Conservation (phyloP, 352 stramenopile species). For the Phytophthora cryptogea region DNA sequence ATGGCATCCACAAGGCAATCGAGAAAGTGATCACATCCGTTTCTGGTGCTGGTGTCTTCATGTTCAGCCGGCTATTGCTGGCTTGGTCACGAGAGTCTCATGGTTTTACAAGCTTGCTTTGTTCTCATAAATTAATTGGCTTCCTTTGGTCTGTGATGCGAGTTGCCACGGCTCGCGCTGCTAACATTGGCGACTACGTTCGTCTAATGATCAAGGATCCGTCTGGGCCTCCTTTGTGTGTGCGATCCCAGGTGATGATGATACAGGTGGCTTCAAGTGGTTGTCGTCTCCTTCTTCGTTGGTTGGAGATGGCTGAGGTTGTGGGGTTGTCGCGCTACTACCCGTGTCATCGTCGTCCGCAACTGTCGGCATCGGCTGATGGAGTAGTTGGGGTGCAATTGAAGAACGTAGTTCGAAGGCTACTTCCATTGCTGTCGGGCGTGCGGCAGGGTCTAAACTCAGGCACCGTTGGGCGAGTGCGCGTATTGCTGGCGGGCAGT, state of each 20-base stretch:
- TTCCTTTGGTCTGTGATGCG: conserved; percentile 18
- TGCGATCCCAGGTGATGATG: conserved; percentile 6
- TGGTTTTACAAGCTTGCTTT: conserved; percentile 20
- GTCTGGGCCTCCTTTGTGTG: conserved; percentile 22
- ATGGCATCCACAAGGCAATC: conserved; percentile 10
- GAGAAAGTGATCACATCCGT: conserved; percentile 10
- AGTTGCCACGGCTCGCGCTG: conserved; percentile 12
- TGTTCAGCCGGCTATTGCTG: conserved; percentile 22
- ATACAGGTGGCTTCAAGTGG: conserved; percentile 1
- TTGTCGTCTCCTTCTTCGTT: conserved; percentile 13
- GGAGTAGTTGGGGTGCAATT: conserved; percentile 49
- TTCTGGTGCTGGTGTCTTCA: conserved; percentile 7
- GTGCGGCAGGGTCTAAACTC: conserved; percentile 59
- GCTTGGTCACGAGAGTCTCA: background rate
- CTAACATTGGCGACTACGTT: conserved; percentile 27
- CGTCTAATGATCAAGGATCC: conserved; percentile 17
- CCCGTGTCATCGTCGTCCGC: conserved; percentile 10
- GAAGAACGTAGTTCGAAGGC: conserved; percentile 64
- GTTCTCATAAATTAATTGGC: conserved; percentile 38
- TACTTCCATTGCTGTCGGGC: conserved; percentile 73
- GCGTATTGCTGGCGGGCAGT: conserved; percentile 57
- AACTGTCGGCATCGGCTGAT: conserved; percentile 24
- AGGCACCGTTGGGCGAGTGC: conserved; percentile 64
- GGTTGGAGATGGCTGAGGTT: background rate
- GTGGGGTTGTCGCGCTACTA: conserved; percentile 13